A percentile compares a stretch with the other conserved stretches of the same genome.
These are phyloP conservation scores for Beauveria scarabaeidicola DNA, from an alignment of 2,329 filamentous ascomycete genomes.

Conservation along the genomic window DNA sequence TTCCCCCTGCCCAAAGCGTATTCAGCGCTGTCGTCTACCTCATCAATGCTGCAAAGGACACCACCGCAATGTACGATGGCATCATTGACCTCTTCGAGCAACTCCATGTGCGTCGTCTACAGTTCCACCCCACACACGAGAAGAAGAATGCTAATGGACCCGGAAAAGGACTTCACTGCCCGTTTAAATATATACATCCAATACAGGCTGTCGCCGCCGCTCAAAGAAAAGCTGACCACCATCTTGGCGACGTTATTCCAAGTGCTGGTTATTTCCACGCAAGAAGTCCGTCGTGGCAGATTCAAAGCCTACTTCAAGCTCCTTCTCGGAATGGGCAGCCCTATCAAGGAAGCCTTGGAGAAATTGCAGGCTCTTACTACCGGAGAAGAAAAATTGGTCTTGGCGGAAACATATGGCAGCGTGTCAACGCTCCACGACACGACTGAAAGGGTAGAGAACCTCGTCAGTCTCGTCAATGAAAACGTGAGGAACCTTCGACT, in stretches of 20 bases:
- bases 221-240: slow-evolving; percentile 31
- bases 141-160: slow-evolving; percentile 1
- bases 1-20: slow-evolving; percentile 32
- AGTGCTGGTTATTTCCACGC: slow-evolving; percentile 34
- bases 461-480: slow-evolving; percentile 27
- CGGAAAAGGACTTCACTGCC: slow-evolving; percentile 30
- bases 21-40: slow-evolving; percentile 36
- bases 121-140: background rate
- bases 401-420: slow-evolving; percentile 34
- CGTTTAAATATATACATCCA: slow-evolving; percentile 33
- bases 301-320: slow-evolving; percentile 33
- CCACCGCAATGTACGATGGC: slow-evolving; percentile 35
- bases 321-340: slow-evolving; percentile 31
- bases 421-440: slow-evolving; percentile 28
- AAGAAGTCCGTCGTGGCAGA: slow-evolving; percentile 32
- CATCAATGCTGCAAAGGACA: slow-evolving; percentile 35
- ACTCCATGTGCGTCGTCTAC: slow-evolving; percentile 23
- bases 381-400: slow-evolving; percentile 33
- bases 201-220: slow-evolving; percentile 27
- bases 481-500: slow-evolving; percentile 25
- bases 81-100: slow-evolving; percentile 36
- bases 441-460: slow-evolving; percentile 27
- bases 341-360: slow-evolving; percentile 30
- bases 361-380: slow-evolving; percentile 33
- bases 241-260: slow-evolving; percentile 37